Percentiles rank a stretch among this genome's conserved stretches.
Evolutionary conservation across 192 early-diverging fungal species (phyloP).

Genomic region (Mortierella hygrophila): DNA sequence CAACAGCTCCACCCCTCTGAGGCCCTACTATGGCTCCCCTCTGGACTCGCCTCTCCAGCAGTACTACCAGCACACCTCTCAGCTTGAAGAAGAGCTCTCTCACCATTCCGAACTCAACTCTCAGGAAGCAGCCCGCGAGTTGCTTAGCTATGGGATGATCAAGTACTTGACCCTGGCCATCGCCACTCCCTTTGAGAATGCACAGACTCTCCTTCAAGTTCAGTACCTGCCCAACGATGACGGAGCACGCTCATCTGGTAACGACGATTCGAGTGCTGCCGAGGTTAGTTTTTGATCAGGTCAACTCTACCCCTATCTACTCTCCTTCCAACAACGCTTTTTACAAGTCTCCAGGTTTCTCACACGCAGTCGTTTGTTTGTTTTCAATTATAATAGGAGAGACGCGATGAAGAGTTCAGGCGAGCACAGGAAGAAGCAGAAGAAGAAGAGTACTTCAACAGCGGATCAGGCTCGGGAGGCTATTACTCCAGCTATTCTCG

Average conservation of each 20-base stretch:
- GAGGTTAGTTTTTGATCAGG: not conserved
- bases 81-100: slow-evolving; percentile 23
- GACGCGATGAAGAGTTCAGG: slow-evolving; percentile 45
- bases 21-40: slow-evolving; percentile 33
- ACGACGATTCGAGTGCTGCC: slow-evolving; percentile 36
- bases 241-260: slow-evolving; percentile 35
- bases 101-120: slow-evolving; percentile 37
- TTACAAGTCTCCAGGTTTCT: not conserved
- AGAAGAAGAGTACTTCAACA: slow-evolving; percentile 42
- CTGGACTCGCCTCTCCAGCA: slow-evolving; percentile 36
- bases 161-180: slow-evolving; percentile 73
- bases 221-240: slow-evolving; percentile 75
- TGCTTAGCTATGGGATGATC: slow-evolving; percentile 72
- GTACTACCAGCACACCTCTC: slow-evolving; percentile 18
- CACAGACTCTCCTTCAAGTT: slow-evolving; percentile 81
- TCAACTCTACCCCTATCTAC: not conserved
- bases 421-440: slow-evolving; percentile 34
- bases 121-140: slow-evolving; percentile 63
- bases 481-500: slow-evolving; percentile 36
- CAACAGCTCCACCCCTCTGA: slow-evolving; percentile 21
- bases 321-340: not conserved
- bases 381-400: slow-evolving; percentile 16
- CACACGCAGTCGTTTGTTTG: slow-evolving; percentile 10
- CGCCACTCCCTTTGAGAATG: slow-evolving; percentile 73
- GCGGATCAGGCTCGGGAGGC: slow-evolving; percentile 18